These are phyloP conservation scores for Rugonectria rugulosa DNA, from an alignment of 2,329 filamentous ascomycete genomes.

Conservation along the genomic window DNA sequence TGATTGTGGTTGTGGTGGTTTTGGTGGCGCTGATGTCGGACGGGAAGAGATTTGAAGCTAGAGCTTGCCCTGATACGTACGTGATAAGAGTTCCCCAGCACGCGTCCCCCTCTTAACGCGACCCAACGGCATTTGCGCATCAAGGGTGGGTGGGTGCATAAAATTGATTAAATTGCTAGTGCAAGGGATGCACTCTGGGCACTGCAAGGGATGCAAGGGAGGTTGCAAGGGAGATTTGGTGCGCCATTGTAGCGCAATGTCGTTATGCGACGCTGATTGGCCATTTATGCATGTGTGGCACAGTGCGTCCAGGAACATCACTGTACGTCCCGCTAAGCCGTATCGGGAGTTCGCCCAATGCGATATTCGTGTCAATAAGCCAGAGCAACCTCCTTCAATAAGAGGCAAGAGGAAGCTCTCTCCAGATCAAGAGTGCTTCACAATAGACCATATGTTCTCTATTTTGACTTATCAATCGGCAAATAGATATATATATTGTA, in stretches of 20 bases:
- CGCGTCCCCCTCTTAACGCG: background rate
- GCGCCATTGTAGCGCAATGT: no score
- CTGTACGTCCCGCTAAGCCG: background rate
- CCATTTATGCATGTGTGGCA: background rate
- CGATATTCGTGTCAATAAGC: background rate
- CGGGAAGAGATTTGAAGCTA: background rate
- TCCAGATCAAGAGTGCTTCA: no score
- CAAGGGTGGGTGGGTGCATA: conserved; percentile 1
- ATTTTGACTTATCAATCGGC: no score
- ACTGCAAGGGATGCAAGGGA: no score
- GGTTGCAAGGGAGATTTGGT: no score
- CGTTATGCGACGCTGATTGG: conserved; percentile 11
- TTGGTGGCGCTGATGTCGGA: background rate
- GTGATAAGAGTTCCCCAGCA: conserved; percentile 20
- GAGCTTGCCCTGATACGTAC: conserved; percentile 8
- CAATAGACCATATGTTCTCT: no score
- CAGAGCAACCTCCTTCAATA: background rate
- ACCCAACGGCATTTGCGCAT: background rate
- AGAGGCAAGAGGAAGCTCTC: background rate
- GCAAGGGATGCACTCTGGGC: no score
- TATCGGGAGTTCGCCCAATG: conserved; percentile 5
- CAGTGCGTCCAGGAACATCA: conserved; percentile 13
- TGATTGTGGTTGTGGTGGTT: background rate
- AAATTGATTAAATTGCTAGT: no score
- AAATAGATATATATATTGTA: no score